Conservation (phyloP, 225 moss, liverwort and hornwort genomes). For the Sphagnum tenellum region DNA sequence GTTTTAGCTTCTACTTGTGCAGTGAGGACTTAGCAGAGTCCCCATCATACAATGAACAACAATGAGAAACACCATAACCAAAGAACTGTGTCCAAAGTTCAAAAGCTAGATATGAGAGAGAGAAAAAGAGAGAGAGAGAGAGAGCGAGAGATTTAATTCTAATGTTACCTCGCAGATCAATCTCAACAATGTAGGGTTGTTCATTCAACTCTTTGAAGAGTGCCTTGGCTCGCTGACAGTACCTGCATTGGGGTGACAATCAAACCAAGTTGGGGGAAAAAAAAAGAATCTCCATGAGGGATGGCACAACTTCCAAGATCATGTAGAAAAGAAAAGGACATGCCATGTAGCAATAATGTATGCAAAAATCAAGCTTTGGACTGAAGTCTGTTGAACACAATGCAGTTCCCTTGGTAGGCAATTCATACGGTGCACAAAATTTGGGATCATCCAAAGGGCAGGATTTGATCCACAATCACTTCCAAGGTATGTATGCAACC, state of each 20-base stretch:
- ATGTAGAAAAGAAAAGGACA: neutral
- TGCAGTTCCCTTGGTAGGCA: too few species aligned
- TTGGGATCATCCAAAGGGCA: too few species aligned
- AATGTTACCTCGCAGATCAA: constrained; percentile 70
- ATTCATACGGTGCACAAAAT: too few species aligned
- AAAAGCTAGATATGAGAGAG: neutral
- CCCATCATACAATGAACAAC: too few species aligned
- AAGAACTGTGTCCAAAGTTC: too few species aligned
- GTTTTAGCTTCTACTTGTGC: too few species aligned
- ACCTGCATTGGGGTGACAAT: constrained; percentile 28
- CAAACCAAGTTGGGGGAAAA: neutral
- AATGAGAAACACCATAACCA: too few species aligned
- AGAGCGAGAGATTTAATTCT: neutral
- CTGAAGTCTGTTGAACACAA: too few species aligned
- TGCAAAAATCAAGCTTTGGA: too few species aligned
- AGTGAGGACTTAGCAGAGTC: too few species aligned
- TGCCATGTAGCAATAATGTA: neutral
- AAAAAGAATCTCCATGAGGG: neutral
- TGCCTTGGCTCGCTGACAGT: constrained; percentile 78
- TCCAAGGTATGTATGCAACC: too few species aligned
- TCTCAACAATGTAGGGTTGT: constrained; percentile 66
- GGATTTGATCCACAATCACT: too few species aligned
- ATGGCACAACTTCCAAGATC: neutral
- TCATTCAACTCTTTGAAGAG: constrained; percentile 68
- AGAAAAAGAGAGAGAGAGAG: neutral